A percentile compares a stretch with the other conserved stretches of the same genome.
Evolutionary conservation across 2,329 filamentous ascomycete genomes (phyloP).

Genomic region (Fusarium goolgardi): DNA sequence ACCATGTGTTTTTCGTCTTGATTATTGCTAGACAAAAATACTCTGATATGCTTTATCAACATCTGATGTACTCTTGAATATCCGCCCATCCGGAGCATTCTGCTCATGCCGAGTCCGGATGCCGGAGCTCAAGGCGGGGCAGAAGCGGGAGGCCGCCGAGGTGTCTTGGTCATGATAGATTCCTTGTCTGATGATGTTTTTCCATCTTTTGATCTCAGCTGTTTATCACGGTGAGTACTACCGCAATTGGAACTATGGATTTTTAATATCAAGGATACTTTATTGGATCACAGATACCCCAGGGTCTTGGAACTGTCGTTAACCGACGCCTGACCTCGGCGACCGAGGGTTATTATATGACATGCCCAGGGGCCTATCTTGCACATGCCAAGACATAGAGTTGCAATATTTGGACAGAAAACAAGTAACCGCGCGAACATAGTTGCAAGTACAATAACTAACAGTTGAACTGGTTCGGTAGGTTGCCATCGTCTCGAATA

Average conservation of each 20-base stretch:
- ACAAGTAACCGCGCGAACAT: conserved; percentile 4
- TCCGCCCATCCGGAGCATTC: conserved; percentile 35
- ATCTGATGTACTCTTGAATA: not conserved
- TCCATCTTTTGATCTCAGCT: not conserved
- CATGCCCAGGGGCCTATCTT: conserved; percentile 1
- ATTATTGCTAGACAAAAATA: not conserved
- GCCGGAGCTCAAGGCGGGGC: conserved; percentile 35
- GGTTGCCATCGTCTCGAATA: not conserved
- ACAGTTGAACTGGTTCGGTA: not conserved
- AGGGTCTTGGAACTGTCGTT: conserved; percentile 22
- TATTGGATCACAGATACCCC: conserved; percentile 22
- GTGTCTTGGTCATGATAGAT: not conserved
- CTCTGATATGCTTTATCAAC: too few relatives aligned
- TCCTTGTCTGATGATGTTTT: not conserved
- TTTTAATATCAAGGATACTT: conserved; percentile 15
- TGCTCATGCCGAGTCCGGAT: conserved; percentile 35
- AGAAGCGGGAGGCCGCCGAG: conserved; percentile 32
- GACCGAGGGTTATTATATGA: conserved; percentile 22
- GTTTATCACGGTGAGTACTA: conserved; percentile 1
- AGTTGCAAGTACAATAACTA: not conserved
- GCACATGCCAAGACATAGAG: conserved; percentile 24
- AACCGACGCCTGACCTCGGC: conserved; percentile 43
- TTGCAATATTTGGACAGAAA: not conserved
- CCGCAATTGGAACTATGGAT: not conserved
- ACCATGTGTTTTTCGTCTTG: not conserved